Evolutionary conservation across 805 yeast genomes (phyloP).

Genomic region (Jamesozyma hellenica): DNA sequence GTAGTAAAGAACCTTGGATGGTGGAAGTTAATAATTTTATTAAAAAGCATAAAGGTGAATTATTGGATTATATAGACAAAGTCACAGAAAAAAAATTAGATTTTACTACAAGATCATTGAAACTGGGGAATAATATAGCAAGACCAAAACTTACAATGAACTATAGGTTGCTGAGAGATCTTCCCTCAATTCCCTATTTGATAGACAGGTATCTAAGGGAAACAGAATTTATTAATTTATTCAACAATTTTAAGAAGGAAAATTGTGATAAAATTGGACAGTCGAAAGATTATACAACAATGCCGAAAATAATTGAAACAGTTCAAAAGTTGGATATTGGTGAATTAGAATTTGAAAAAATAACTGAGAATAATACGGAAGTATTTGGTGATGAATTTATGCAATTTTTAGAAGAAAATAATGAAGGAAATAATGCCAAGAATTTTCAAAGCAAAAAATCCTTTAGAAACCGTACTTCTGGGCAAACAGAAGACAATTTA

Average conservation of each 20-base stretch:
- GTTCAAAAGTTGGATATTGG: constrained; percentile 13
- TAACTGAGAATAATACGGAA: constrained; percentile 25
- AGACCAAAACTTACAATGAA: constrained; percentile 45
- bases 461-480: not conserved
- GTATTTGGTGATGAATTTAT: constrained; percentile 25
- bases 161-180: constrained; percentile 42
- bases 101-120: constrained; percentile 47
- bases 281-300: not conserved
- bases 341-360: constrained; percentile 26
- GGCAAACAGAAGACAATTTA: constrained; percentile 2
- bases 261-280: constrained; percentile 7
- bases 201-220: constrained; percentile 57
- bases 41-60: constrained; percentile 42
- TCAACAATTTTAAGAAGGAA: constrained; percentile 9
- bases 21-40: constrained; percentile 61
- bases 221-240: constrained; percentile 41
- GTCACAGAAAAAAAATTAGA: constrained; percentile 63
- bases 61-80: constrained; percentile 59
- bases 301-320: not conserved
- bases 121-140: constrained; percentile 45
- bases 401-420: constrained; percentile 14
- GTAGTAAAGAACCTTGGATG: constrained; percentile 78
- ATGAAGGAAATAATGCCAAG: constrained; percentile 3
- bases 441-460: not conserved
- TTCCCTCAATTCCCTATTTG: constrained; percentile 59